Conservation (phyloP, 306 rosid genomes). For the Purshia tridentata region DNA sequence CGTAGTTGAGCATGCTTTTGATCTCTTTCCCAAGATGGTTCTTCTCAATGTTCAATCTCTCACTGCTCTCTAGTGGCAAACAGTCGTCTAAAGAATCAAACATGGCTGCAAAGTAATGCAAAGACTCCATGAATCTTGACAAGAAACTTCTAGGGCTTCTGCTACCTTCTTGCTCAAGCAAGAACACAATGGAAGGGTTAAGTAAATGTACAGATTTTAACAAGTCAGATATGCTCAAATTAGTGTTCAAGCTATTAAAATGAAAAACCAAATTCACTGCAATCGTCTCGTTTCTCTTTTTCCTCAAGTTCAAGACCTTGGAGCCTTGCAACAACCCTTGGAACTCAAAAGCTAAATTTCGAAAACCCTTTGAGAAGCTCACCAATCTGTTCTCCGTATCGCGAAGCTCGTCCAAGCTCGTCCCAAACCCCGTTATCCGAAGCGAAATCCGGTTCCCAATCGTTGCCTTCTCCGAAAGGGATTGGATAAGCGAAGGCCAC, state of each 20-base stretch:
- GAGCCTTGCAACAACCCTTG: conserved; percentile 59
- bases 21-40: conserved; percentile 69
- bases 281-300: conserved; percentile 60
- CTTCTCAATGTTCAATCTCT: conserved; percentile 72
- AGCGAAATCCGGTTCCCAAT: conserved; percentile 44
- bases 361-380: conserved; percentile 61
- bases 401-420: conserved; percentile 46
- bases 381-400: conserved; percentile 66
- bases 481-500: conserved; percentile 81
- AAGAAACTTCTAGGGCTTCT: conserved; percentile 45
- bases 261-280: conserved; percentile 68
- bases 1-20: conserved; percentile 54
- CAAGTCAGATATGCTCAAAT: conserved; percentile 49
- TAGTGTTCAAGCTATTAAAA: conserved; percentile 40
- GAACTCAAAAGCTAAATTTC: conserved; percentile 55
- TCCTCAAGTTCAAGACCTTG: conserved; percentile 47
- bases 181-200: conserved; percentile 48
- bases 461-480: conserved; percentile 69
- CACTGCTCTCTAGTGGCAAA: conserved; percentile 56
- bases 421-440: conserved; percentile 58
- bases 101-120: conserved; percentile 76
- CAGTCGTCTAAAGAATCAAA: conserved; percentile 80
- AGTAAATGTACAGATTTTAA: conserved; percentile 59
- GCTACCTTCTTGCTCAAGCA: conserved; percentile 71
- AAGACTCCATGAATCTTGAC: conserved; percentile 63